phyloP scores from a whole-genome alignment of 257 asterid species.

The Asclepias syriaca region DNA sequence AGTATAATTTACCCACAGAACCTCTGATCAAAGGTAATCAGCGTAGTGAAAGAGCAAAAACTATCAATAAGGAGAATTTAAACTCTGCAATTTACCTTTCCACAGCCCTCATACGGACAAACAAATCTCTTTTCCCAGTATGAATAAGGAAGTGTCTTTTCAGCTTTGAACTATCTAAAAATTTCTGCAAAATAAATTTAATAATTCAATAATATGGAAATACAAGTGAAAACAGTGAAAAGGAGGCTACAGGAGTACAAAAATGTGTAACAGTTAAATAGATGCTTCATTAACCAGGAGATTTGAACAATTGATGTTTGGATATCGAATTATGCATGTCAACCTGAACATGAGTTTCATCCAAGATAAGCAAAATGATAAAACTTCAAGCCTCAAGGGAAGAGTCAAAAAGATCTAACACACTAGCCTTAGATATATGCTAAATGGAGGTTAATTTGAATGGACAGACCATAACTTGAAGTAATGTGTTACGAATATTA shows the following conservation, averaged over 20 bases:
- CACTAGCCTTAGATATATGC: not conserved
- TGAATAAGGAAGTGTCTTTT: slow-evolving; percentile 94
- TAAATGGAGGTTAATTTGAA: not conserved
- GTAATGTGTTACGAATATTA: not conserved
- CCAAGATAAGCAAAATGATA: not conserved
- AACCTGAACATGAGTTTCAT: not conserved
- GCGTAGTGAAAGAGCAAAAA: not conserved
- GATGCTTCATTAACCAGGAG: not conserved
- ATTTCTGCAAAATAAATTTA: slow-evolving; percentile 62
- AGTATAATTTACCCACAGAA: not conserved
- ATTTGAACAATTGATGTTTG: not conserved
- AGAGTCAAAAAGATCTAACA: not conserved
- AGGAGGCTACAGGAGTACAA: not conserved
- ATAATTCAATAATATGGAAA: not conserved
- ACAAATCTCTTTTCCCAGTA: slow-evolving; percentile 88
- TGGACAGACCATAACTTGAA: not conserved
- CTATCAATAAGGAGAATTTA: not conserved
- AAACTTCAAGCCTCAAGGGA: not conserved
- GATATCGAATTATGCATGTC: not conserved
- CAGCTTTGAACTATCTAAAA: slow-evolving; percentile 95
- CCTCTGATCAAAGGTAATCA: not conserved
- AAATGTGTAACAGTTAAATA: not conserved
- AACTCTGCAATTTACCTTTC: slow-evolving; percentile 60
- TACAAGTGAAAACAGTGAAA: not conserved
- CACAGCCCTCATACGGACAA: slow-evolving; percentile 99